Base-by-base conservation (phyloP, 371 early-diverging fungal genomes). In the Mucor sp. region DNA sequence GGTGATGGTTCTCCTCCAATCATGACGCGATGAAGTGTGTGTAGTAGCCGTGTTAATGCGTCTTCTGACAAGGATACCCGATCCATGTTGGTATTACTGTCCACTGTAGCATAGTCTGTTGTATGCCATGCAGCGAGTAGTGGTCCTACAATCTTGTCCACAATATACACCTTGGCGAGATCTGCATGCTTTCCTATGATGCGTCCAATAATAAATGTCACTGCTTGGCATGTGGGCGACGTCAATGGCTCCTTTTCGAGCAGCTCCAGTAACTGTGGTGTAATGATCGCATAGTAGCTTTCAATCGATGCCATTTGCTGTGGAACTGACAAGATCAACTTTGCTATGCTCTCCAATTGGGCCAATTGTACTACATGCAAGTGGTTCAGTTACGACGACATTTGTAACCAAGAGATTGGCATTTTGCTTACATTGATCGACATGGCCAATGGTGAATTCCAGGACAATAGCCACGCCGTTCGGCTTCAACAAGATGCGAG, bases 1-100 rank as follows among this genome's bases (percentile, higher is more conserved):
- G 86, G 85, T 0, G 87, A 85, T 0, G 91, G 91, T 61, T 91
- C 91, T 32, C 86, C 89, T 3, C 89, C 87, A 11, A 88, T 81
- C 65, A 91, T 76, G 27, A 89, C 72, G 19, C 71, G 72, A 66
- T 90, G 84, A 32, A 89, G 47, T 17, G 80, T 79, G 4, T 78
- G 50, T 35, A 90, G 70, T 4, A 84, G 60, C 11, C 63, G 58
- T 44, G 77, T 60, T 12, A 88, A 55, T 6, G 79, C 76, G 17
- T 78, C 73, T 50, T 85, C 87, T 3, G 85, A 64, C 1, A 87
- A 63, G 1, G 73, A 73, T 6, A 77, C 30, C 11, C 71, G 75
- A 58, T 84, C 88, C 0, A 62, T 68, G 56, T 65, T 43, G 4
- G n/a, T 30, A 23, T 58, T 60, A 1, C 15, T 25, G 12, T 21